Evolutionary conservation across 208 protist genomes (phyloP).

Genomic region (Trypanosomatidae sp.): DNA sequence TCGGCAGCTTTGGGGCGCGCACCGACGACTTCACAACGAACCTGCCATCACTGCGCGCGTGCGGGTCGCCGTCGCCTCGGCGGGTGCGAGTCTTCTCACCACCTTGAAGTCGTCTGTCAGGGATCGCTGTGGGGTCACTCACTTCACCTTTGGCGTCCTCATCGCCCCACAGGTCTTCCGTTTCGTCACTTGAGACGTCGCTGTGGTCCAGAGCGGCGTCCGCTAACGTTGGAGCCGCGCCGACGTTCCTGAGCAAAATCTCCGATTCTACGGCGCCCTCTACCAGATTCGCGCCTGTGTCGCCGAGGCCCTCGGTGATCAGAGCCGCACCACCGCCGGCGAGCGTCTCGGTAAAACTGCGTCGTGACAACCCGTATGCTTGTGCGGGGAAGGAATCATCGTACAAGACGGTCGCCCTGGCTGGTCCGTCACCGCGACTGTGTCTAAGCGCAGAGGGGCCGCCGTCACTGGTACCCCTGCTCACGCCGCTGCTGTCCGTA

Average conservation of each 20-base stretch:
- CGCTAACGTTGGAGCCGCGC: not conserved
- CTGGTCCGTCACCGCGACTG: not conserved
- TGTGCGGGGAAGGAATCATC: conserved; percentile 42
- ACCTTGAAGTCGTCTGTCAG: not conserved
- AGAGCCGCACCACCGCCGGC: not conserved
- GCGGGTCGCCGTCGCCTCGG: not conserved
- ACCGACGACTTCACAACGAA: conserved; percentile 54
- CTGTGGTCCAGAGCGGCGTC: not conserved
- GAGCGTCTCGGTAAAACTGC: conserved; percentile 31
- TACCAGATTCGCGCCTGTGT: not conserved
- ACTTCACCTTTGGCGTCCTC: conserved; percentile 17
- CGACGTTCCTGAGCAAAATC: not conserved
- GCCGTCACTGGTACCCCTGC: not conserved
- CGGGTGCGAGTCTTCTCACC: not conserved
- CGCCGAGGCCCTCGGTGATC: not conserved
- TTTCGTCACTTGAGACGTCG: conserved; percentile 8
- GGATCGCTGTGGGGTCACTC: conserved; percentile 32
- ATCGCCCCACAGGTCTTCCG: conserved; percentile 20
- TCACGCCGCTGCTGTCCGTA: not conserved
- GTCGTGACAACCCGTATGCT: conserved; percentile 45
- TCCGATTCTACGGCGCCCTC: not conserved
- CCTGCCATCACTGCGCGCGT: conserved; percentile 20
- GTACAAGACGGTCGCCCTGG: conserved; percentile 56
- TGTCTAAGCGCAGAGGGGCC: not conserved
- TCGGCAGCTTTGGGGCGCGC: conserved; percentile 64